These are phyloP conservation scores for Plasmodium knowlesi DNA, from an alignment of 169 alveolate species.

Conservation along the genomic window DNA sequence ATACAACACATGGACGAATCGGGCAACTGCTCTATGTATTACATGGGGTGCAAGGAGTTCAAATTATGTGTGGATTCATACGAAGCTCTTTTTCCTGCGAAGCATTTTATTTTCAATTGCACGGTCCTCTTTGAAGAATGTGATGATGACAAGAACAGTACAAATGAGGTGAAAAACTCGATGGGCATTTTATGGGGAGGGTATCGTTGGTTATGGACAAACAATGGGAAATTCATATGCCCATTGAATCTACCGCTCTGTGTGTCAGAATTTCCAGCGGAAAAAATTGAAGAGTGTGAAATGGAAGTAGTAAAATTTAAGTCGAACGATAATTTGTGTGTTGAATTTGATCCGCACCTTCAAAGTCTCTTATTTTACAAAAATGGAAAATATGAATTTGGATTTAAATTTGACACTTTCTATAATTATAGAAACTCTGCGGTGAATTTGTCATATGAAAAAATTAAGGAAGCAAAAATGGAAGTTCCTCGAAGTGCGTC, in stretches of 20 bases:
- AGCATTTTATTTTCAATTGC: slow-evolving; percentile 77
- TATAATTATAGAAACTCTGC: slow-evolving; percentile 76
- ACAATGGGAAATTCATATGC: slow-evolving; percentile 80
- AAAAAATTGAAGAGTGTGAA: slow-evolving; percentile 66
- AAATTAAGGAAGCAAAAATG: neutral
- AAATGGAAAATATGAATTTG: slow-evolving; percentile 82
- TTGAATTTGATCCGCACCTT: slow-evolving; percentile 86
- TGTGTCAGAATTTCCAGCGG: slow-evolving; percentile 58
- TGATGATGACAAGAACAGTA: neutral
- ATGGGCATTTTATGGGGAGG: slow-evolving; percentile 82
- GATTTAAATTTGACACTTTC: slow-evolving; percentile 86
- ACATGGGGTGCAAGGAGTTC: slow-evolving; percentile 72
- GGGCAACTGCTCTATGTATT: slow-evolving; percentile 42
- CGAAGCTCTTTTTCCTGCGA: slow-evolving; percentile 61
- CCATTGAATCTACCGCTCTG: slow-evolving; percentile 83
- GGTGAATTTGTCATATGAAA: slow-evolving; percentile 1
- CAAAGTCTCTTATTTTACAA: slow-evolving; percentile 85
- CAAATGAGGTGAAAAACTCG: slow-evolving; percentile 16
- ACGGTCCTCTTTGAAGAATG: slow-evolving; percentile 63
- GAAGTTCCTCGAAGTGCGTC: slow-evolving; percentile 6
- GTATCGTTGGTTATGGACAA: slow-evolving; percentile 85
- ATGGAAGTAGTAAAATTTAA: slow-evolving; percentile 52
- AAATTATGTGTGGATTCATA: slow-evolving; percentile 53
- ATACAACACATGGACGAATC: neutral
- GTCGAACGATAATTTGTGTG: slow-evolving; percentile 78